These are phyloP conservation scores for Astrothelium macrocarpum DNA, from an alignment of 495 filamentous ascomycete species.

Conservation along the genomic window DNA sequence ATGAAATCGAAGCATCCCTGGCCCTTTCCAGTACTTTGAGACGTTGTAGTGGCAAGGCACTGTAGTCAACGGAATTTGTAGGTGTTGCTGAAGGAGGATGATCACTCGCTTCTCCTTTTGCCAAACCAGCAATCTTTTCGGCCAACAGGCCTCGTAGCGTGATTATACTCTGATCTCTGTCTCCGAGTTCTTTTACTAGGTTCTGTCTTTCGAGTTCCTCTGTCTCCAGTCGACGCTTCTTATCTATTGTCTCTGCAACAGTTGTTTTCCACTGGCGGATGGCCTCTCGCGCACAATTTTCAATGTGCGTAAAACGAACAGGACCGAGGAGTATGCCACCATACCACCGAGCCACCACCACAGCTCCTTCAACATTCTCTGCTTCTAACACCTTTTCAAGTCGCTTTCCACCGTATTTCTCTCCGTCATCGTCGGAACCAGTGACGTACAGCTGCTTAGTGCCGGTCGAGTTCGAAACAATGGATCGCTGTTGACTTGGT, in stretches of 20 bases:
- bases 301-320: slow-evolving; percentile 37
- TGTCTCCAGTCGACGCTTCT: slow-evolving; percentile 27
- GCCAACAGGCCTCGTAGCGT: slow-evolving; percentile 31
- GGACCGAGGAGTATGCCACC: slow-evolving; percentile 39
- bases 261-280: slow-evolving; percentile 25
- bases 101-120: not conserved
- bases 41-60: slow-evolving; percentile 25
- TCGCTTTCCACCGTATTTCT: slow-evolving; percentile 33
- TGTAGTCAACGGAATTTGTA: slow-evolving; percentile 26
- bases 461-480: slow-evolving; percentile 15
- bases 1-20: slow-evolving; percentile 36
- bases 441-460: slow-evolving; percentile 22
- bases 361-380: slow-evolving; percentile 28
- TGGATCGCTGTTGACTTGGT: slow-evolving; percentile 24
- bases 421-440: slow-evolving; percentile 40
- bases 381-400: slow-evolving; percentile 32
- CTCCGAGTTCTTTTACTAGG: slow-evolving; percentile 25
- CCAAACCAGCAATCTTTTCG: slow-evolving; percentile 18
- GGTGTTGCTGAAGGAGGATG: not conserved
- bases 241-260: slow-evolving; percentile 18
- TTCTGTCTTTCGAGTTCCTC: slow-evolving; percentile 20
- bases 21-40: slow-evolving; percentile 34
- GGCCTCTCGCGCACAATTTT: slow-evolving; percentile 30
- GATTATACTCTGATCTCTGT: slow-evolving; percentile 33
- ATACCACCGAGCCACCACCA: slow-evolving; percentile 41